Evolutionary conservation across 176 grass and related monocot species (phyloP).

Genomic region (Cocos nucifera): DNA sequence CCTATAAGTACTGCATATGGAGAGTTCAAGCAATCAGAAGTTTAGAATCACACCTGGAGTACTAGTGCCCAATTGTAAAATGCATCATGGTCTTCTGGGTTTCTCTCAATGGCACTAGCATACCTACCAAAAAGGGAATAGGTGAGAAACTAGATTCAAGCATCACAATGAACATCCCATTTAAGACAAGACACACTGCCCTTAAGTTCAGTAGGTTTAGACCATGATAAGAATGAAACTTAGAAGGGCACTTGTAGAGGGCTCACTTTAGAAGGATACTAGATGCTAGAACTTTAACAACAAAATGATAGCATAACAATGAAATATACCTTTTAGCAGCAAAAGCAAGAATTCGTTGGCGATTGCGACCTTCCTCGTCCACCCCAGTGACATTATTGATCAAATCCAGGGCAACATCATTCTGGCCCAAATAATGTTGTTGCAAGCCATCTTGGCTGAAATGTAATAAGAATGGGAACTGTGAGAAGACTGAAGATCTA

Average conservation of each 20-base stretch:
- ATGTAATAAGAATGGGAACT: conserved; percentile 6
- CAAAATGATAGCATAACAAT: conserved; percentile 6
- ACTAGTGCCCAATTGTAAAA: conserved; percentile 99
- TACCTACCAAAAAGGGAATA: conserved; percentile 34
- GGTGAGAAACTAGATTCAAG: not conserved
- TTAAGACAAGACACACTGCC: not conserved
- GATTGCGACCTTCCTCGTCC: conserved; percentile 86
- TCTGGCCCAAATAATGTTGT: conserved; percentile 34
- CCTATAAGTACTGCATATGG: not conserved
- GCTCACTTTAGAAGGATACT: too few species aligned
- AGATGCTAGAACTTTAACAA: too few species aligned
- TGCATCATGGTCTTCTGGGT: conserved; percentile 90
- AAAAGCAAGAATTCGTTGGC: conserved; percentile 95
- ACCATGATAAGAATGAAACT: too few species aligned
- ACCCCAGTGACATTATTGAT: conserved; percentile 96
- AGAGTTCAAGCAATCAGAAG: not conserved
- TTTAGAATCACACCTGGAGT: conserved; percentile 58
- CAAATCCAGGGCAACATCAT: conserved; percentile 85
- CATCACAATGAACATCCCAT: conserved; percentile 14
- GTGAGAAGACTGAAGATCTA: not conserved
- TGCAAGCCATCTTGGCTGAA: conserved; percentile 48
- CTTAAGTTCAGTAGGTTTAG: too few species aligned
- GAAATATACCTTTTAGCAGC: conserved; percentile 84
- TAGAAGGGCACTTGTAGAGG: too few species aligned
- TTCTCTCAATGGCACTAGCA: conserved; percentile 86